phyloP scores from a whole-genome alignment of 169 alveolate genomes.

The Eimeria maxima region DNA sequence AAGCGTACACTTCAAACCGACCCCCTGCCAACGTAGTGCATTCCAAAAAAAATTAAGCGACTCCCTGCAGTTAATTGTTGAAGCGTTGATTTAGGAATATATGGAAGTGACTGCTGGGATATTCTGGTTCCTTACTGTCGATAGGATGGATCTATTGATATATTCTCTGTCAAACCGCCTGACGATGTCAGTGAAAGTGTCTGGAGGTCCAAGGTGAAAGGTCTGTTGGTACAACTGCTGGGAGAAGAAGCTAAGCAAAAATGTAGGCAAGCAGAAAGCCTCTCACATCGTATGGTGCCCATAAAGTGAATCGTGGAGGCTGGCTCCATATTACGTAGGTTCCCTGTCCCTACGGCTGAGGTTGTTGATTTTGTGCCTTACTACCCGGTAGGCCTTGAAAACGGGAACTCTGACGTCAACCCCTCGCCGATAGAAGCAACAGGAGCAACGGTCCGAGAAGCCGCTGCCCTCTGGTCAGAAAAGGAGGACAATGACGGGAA shows the following conservation, averaged over 20 bases:
- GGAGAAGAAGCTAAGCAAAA: slow-evolving; percentile 30
- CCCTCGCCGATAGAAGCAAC: slow-evolving; percentile 14
- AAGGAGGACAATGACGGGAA: neutral
- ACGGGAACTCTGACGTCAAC: neutral
- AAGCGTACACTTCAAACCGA: neutral
- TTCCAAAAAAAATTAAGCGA: neutral
- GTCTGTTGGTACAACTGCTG: slow-evolving; percentile 14
- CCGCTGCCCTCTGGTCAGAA: neutral
- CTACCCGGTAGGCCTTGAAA: neutral
- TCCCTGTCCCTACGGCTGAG: neutral
- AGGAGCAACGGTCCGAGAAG: neutral
- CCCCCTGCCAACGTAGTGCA: neutral
- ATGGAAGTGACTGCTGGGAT: neutral
- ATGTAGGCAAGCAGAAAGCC: neutral
- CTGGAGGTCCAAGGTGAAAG: slow-evolving; percentile 23
- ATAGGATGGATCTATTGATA: slow-evolving; percentile 69
- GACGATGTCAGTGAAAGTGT: slow-evolving; percentile 3
- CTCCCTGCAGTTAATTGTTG: neutral
- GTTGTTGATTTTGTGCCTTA: neutral
- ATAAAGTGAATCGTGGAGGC: neutral
- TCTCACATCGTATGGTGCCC: neutral
- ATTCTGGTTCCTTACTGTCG: neutral
- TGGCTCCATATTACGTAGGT: neutral
- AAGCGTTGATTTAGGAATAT: neutral
- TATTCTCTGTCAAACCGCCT: slow-evolving; percentile 52